Base-by-base conservation (phyloP, 2,329 filamentous ascomycete genomes). In the Xylariaceae sp. region DNA sequence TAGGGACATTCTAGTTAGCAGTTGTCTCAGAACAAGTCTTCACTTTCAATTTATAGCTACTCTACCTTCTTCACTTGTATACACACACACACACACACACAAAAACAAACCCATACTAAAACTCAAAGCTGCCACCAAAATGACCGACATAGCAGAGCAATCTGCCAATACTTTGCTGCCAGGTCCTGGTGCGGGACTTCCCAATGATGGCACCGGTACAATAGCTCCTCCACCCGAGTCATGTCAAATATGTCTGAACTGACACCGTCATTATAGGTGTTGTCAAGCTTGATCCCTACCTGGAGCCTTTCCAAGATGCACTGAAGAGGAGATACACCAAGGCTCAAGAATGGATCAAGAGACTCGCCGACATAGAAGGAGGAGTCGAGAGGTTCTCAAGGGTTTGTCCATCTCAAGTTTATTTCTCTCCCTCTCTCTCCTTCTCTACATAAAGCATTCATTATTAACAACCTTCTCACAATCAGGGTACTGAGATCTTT, bases 381-480 rank as follows among this genome's bases (percentile, higher is more conserved):
- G 92, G 95, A 14, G 73, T 99, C 39, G 91, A 96, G 59, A 92
- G 94, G 74, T 99, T 98, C 78, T 94, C 90, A 68, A 90, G 84
- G 76, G 92, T 91, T 73, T 59, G 81, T 73, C 31, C 17, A 53
- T 36, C 44, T 52, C n/a, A n/a, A n/a, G n/a, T 9, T 9, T 16
- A 7, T 36, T 16, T 36, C 33, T 36, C 33, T 6, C 8, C 33
- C 8, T 6, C 33, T 31, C 28, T 16, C n/a, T 36, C n/a, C 8
- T 16, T 9, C 33, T 16, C 33, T 36, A 36, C 8, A 9, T 11
- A 16, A 6, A 33, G 2, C 24, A 33, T 16, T 34, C 34, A 36
- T 36, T 43, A 53, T 61, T 54, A 47, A 61, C 33, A 5, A 49
- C 9, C 31, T 34, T 11, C 33, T 47, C 39, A 28, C 49, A 46